phyloP scores from a whole-genome alignment of 495 filamentous ascomycete genomes.

The Evernia prunastri region DNA sequence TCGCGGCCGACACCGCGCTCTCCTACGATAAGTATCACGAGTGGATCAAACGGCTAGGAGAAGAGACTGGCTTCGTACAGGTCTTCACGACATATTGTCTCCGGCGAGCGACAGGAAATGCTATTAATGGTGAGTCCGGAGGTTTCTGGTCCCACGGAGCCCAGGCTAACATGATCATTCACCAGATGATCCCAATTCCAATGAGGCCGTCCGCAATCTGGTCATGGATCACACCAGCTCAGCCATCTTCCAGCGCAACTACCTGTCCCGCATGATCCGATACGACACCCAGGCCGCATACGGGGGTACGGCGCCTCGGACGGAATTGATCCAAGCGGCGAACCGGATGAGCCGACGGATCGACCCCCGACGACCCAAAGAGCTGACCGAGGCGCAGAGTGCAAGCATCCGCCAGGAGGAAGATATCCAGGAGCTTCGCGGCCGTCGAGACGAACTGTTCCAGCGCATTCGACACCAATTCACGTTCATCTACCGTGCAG shows the following conservation, averaged over 20 bases:
- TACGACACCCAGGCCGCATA: too few species aligned
- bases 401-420: constrained; percentile 5
- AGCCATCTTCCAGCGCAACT: constrained; percentile 23
- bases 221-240: constrained; percentile 20
- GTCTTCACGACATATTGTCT: constrained; percentile 24
- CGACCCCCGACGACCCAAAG: too few species aligned
- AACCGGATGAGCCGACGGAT: too few species aligned
- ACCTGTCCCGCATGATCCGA: constrained; percentile 23
- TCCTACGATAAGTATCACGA: constrained; percentile 9
- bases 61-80: constrained; percentile 21
- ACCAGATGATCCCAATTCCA: too few species aligned
- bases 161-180: too few species aligned
- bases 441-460: constrained; percentile 11
- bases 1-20: not conserved
- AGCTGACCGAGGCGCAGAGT: constrained; percentile 11
- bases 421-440: constrained; percentile 15
- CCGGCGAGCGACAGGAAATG: constrained; percentile 22
- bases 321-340: too few species aligned
- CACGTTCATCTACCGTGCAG: too few species aligned
- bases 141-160: constrained; percentile 7
- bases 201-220: constrained; percentile 19
- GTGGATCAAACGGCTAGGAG: constrained; percentile 13
- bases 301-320: too few species aligned
- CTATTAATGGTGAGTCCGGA: constrained; percentile 20
- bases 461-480: constrained; percentile 12